These are phyloP conservation scores for Debaryomyces hansenii DNA, from an alignment of 805 yeast species.

Conservation along the genomic window DNA sequence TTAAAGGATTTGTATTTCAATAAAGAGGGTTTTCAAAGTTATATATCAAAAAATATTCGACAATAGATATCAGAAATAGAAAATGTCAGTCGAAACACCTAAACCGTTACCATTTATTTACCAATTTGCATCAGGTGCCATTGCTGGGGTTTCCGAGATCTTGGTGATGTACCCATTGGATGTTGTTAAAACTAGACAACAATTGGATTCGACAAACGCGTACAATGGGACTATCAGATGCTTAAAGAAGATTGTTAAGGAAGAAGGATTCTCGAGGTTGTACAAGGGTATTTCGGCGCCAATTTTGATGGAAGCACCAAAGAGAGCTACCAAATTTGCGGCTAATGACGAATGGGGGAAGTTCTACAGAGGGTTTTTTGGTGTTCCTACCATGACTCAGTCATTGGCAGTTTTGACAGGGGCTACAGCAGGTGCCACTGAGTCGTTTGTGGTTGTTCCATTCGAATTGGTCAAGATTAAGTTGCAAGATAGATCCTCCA, in stretches of 20 bases:
- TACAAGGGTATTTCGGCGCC: slow-evolving; percentile 97
- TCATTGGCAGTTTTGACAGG: slow-evolving; percentile 88
- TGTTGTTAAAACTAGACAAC: slow-evolving; percentile 96
- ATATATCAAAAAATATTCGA: not conserved
- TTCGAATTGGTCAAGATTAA: slow-evolving; percentile 94
- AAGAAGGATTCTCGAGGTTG: slow-evolving; percentile 80
- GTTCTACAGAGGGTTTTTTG: slow-evolving; percentile 71
- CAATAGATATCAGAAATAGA: not conserved
- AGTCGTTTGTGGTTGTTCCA: slow-evolving; percentile 95
- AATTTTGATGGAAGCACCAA: slow-evolving; percentile 98
- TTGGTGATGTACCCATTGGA: slow-evolving; percentile 95
- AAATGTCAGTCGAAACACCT: slow-evolving; percentile 14
- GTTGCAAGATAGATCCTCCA: slow-evolving; percentile 84
- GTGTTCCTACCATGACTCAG: slow-evolving; percentile 69
- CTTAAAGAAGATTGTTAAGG: slow-evolving; percentile 74
- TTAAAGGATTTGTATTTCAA: no score
- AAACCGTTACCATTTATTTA: slow-evolving; percentile 74
- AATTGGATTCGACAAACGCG: slow-evolving; percentile 61
- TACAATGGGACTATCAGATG: slow-evolving; percentile 87
- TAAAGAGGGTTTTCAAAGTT: no score
- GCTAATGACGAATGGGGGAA: slow-evolving; percentile 97
- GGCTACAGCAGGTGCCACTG: slow-evolving; percentile 98
- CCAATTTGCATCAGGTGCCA: slow-evolving; percentile 90
- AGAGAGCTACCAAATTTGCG: slow-evolving; percentile 97
- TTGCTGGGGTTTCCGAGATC: slow-evolving; percentile 97